Conservation (phyloP, 2,329 filamentous ascomycete species). For the Xylaria sp. region DNA sequence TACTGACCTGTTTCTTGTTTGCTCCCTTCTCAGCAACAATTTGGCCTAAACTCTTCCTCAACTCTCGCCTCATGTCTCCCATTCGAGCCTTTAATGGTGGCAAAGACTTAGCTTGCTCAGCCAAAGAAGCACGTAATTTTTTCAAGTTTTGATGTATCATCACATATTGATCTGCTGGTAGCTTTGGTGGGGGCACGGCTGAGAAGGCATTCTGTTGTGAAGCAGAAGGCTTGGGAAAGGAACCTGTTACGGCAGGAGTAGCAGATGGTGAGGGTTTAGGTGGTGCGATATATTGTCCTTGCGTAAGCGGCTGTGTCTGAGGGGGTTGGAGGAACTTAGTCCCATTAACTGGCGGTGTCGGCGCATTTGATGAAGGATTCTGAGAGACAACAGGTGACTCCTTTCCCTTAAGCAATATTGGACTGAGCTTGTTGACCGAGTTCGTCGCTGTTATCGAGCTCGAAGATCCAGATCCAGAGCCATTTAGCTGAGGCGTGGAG, state of each 20-base stretch:
- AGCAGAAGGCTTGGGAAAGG: slow-evolving; percentile 22
- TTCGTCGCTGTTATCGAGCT: not conserved
- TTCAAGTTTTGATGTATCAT: slow-evolving; percentile 76
- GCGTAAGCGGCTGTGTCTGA: slow-evolving; percentile 2
- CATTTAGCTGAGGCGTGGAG: slow-evolving; percentile 15
- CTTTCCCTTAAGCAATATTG: slow-evolving; percentile 36
- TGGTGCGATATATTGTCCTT: slow-evolving; percentile 1
- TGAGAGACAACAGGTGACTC: not conserved
- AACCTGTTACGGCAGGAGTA: slow-evolving; percentile 21
- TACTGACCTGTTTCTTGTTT: slow-evolving; percentile 67
- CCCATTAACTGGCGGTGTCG: slow-evolving; percentile 37
- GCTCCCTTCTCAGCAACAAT: slow-evolving; percentile 71
- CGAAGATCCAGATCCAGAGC: not conserved
- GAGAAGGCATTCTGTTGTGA: slow-evolving; percentile 37
- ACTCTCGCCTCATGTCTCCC: slow-evolving; percentile 76
- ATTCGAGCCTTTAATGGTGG: slow-evolving; percentile 70
- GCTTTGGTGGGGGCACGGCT: slow-evolving; percentile 31
- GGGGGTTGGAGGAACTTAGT: slow-evolving; percentile 30
- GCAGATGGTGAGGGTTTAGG: slow-evolving; percentile 30
- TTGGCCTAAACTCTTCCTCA: slow-evolving; percentile 78
- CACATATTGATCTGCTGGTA: slow-evolving; percentile 57
- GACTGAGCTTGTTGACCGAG: slow-evolving; percentile 2
- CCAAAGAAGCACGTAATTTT: slow-evolving; percentile 59
- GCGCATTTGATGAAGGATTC: slow-evolving; percentile 21
- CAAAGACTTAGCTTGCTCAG: slow-evolving; percentile 65